A percentile compares a stretch with the other conserved stretches of the same genome.
These are phyloP conservation scores for Penicillium sp. DNA, from an alignment of 2,329 filamentous ascomycete species.

Conservation along the genomic window DNA sequence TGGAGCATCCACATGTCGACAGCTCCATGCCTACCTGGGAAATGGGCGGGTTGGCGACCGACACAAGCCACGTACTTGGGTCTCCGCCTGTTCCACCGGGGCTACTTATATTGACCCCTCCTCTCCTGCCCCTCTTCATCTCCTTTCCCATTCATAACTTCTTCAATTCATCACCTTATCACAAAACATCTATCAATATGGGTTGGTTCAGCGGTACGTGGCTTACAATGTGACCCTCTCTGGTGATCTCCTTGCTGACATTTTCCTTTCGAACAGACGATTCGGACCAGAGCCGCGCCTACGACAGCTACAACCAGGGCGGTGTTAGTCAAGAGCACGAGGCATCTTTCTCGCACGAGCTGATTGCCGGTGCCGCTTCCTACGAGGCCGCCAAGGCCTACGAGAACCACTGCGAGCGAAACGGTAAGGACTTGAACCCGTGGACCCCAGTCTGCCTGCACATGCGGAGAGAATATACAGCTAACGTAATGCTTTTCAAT, in stretches of 20 bases:
- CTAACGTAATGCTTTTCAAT: neutral
- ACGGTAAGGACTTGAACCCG: constrained; percentile 51
- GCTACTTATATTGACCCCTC: neutral
- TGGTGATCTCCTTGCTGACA: neutral
- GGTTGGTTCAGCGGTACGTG: constrained; percentile 23
- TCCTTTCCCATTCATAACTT: neutral
- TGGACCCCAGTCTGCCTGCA: neutral
- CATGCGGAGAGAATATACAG: neutral
- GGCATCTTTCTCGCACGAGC: constrained; percentile 66
- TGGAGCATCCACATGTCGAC: neutral
- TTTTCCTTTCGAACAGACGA: constrained; percentile 20
- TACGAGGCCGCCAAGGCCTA: constrained; percentile 78
- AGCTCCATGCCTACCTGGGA: constrained; percentile 4
- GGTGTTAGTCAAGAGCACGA: constrained; percentile 47
- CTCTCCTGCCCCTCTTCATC: neutral
- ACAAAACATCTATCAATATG: constrained; percentile 12
- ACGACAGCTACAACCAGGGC: constrained; percentile 17
- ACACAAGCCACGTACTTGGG: constrained; percentile 3
- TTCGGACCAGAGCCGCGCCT: constrained; percentile 53
- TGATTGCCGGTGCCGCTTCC: constrained; percentile 70
- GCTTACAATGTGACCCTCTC: neutral
- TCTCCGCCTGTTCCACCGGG: neutral
- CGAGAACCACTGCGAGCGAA: constrained; percentile 67
- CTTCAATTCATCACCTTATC: neutral
- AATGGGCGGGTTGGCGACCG: neutral